Percentiles rank a stretch among this genome's conserved stretches.
These are phyloP conservation scores for Neurospora cerealis DNA, from an alignment of 495 filamentous ascomycete genomes.

Conservation along the genomic window DNA sequence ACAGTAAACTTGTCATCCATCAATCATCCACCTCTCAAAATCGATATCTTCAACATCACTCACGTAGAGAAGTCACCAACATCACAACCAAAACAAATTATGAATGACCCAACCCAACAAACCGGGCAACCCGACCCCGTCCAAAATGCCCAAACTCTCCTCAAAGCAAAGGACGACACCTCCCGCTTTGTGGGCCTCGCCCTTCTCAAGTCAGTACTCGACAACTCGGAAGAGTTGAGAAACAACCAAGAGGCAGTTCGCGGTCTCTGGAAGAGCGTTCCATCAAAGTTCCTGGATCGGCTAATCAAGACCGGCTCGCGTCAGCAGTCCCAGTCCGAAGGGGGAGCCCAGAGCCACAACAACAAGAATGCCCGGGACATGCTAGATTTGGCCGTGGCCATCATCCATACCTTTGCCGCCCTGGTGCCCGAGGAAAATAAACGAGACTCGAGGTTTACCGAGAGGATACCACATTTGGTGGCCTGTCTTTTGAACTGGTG, in stretches of 20 bases:
- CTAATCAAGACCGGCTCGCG: conserved; percentile 42
- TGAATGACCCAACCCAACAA: conserved; percentile 5
- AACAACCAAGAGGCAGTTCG: conserved; percentile 25
- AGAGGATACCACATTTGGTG: conserved; percentile 40
- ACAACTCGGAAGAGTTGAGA: conserved; percentile 39
- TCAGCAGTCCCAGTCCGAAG: conserved; percentile 2
- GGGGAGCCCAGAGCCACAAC: neutral
- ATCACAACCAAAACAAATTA: neutral
- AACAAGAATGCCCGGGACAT: conserved; percentile 39
- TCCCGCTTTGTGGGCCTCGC: conserved; percentile 58
- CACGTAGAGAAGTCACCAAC: neutral
- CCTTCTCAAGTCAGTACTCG: conserved; percentile 48
- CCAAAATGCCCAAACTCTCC: conserved; percentile 34
- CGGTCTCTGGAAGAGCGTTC: conserved; percentile 44
- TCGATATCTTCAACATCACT: neutral
- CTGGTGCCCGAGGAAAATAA: conserved; percentile 37
- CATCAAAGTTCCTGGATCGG: conserved; percentile 49
- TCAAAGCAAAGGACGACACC: conserved; percentile 51
- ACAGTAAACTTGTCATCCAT: neutral
- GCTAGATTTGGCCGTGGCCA: conserved; percentile 49
- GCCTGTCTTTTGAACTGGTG: conserved; percentile 43
- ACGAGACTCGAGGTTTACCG: conserved; percentile 33
- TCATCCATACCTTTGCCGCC: conserved; percentile 48
- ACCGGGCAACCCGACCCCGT: conserved; percentile 11
- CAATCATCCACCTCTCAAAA: neutral